phyloP scores from a whole-genome alignment of 768 basidiomycete genomes.

The Cystofilobasidium macerans region DNA sequence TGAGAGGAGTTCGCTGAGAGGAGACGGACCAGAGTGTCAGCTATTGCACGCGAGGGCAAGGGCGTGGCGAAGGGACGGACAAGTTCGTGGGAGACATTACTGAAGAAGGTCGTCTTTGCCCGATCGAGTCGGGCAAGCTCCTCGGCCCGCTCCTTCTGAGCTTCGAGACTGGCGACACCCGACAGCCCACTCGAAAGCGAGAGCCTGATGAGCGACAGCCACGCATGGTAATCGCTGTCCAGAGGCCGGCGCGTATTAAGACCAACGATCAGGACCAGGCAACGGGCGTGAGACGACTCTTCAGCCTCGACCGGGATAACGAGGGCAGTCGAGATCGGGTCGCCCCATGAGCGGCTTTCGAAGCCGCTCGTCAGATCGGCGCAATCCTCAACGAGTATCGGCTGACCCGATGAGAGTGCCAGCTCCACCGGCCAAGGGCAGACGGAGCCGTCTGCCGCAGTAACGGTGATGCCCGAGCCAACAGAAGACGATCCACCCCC shows the following conservation, averaged over 20 bases:
- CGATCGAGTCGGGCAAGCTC: conserved; percentile 32
- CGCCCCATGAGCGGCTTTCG: conserved; percentile 20
- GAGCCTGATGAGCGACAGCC: conserved; percentile 31
- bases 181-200: conserved; percentile 29
- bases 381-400: conserved; percentile 21
- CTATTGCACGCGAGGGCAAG: too few species aligned
- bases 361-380: conserved; percentile 13
- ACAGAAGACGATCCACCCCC: too few species aligned
- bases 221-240: conserved; percentile 31
- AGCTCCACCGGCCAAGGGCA: conserved; percentile 20
- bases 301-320: conserved; percentile 23
- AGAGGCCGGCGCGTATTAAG: conserved; percentile 33
- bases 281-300: conserved; percentile 2
- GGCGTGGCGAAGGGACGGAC: too few species aligned
- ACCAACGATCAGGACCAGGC: conserved; percentile 31
- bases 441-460: not conserved
- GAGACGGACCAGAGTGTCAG: not conserved
- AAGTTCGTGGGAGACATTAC: too few species aligned
- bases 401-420: not conserved
- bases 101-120: conserved; percentile 35
- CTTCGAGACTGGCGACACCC: conserved; percentile 30
- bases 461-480: conserved; percentile 12
- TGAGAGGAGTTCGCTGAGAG: conserved; percentile 23
- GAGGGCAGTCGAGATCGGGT: conserved; percentile 13
- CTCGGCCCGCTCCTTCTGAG: conserved; percentile 33